Conservation (phyloP, 2,329 filamentous ascomycete genomes). For the Lachnellula cervina region DNA sequence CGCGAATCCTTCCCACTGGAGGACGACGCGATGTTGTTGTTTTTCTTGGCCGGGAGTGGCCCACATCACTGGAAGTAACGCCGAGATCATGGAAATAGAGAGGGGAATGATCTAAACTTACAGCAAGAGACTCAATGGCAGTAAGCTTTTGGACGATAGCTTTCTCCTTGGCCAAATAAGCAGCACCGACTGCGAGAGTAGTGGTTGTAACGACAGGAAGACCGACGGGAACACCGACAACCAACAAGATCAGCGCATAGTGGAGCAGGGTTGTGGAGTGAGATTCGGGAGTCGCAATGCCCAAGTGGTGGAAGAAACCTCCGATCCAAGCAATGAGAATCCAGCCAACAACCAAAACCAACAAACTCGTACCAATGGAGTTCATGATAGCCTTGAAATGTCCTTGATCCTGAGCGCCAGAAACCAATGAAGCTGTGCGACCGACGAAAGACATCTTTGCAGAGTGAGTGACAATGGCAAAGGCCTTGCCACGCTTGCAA, state of each 20-base stretch:
- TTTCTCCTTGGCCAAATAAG: slow-evolving; percentile 72
- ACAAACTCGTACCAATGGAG: slow-evolving; percentile 68
- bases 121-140: slow-evolving; percentile 68
- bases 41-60: neutral
- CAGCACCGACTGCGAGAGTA: slow-evolving; percentile 70
- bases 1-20: too few relatives aligned
- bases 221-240: slow-evolving; percentile 76
- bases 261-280: slow-evolving; percentile 61
- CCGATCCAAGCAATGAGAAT: slow-evolving; percentile 72
- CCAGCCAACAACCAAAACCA: slow-evolving; percentile 74
- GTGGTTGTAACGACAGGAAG: slow-evolving; percentile 75
- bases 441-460: slow-evolving; percentile 72
- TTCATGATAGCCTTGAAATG: slow-evolving; percentile 84
- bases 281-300: slow-evolving; percentile 53
- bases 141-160: slow-evolving; percentile 77
- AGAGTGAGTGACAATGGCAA: slow-evolving; percentile 61
- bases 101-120: slow-evolving; percentile 15
- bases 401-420: slow-evolving; percentile 70
- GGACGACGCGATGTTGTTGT: neutral
- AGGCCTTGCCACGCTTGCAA: slow-evolving; percentile 76
- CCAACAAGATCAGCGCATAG: slow-evolving; percentile 66
- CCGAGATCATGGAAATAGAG: neutral
- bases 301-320: slow-evolving; percentile 69
- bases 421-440: slow-evolving; percentile 67
- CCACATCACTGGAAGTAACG: neutral